phyloP scores from a whole-genome alignment of 2,329 filamentous ascomycete genomes.

The Diaporthe nobilis region DNA sequence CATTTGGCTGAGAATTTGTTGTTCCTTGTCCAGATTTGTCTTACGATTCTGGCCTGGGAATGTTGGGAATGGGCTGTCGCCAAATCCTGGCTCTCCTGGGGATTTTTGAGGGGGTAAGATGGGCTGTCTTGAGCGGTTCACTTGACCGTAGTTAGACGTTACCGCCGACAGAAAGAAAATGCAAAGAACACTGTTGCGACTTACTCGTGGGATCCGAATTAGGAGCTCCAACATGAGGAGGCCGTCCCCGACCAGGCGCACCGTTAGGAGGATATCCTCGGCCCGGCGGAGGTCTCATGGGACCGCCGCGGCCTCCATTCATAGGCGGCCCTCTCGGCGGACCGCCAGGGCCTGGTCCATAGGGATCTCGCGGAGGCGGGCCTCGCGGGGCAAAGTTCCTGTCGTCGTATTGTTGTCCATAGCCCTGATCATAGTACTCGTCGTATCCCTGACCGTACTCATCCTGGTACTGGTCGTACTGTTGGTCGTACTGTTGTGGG shows the following conservation, averaged over 20 bases:
- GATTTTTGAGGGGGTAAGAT: slow-evolving; percentile 43
- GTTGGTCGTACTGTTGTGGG: slow-evolving; percentile 54
- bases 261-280: slow-evolving; percentile 52
- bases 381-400: slow-evolving; percentile 61
- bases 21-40: slow-evolving; percentile 58
- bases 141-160: slow-evolving; percentile 43
- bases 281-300: slow-evolving; percentile 57
- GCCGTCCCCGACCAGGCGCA: slow-evolving; percentile 55
- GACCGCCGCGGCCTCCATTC: slow-evolving; percentile 61
- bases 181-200: slow-evolving; percentile 43
- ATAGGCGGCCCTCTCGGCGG: slow-evolving; percentile 59
- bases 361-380: slow-evolving; percentile 61
- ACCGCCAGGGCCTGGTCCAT: slow-evolving; percentile 56
- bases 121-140: slow-evolving; percentile 48
- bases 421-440: slow-evolving; percentile 58
- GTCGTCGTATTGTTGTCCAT: slow-evolving; percentile 57
- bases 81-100: slow-evolving; percentile 52
- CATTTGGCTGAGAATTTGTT: slow-evolving; percentile 58
- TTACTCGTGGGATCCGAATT: slow-evolving; percentile 60
- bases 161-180: slow-evolving; percentile 29
- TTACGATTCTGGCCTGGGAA: slow-evolving; percentile 58
- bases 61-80: slow-evolving; percentile 58
- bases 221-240: slow-evolving; percentile 54
- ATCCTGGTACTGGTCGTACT: slow-evolving; percentile 63
- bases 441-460: slow-evolving; percentile 63